Evolutionary conservation across 768 basidiomycete species (phyloP), one percentile per base, ranked within the genome.

Genomic region (Coprinellus micaceus): DNA sequence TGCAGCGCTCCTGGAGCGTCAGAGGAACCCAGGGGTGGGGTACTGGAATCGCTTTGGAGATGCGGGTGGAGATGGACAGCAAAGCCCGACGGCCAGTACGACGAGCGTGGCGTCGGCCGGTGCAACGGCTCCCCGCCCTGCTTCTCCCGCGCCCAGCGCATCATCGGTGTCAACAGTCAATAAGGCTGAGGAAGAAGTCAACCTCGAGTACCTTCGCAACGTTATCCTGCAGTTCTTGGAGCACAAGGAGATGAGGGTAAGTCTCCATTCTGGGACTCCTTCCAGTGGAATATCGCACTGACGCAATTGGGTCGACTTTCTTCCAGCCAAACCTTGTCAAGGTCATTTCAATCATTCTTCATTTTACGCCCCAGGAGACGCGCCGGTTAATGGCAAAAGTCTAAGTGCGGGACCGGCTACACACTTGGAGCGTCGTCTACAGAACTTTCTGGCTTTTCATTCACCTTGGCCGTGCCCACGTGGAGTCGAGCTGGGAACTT

Each of bases 161-260:
- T 26, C 61, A 2, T 64, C 75, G 2, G 60, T 67, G 9, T 22
- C 61, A 2, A 64, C 75, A 2, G 61, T 61, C 10, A 79, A 74
- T 53, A 82, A 81, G 11, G 24, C 29, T 1, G 94, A 98, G 43
- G 95, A 96, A 66, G 96, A 96, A 59, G 82, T 98, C 53, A 98
- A 96, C 65, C 74, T 96, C 7, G 97, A 98, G 72, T 99, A 99
- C 71, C 71, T 99, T 45, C 81, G 97, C 56, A 98, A 98, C 69
- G 90, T 98, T 29, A 93, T 98, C 55, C 70, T 99, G 45, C 97
- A 98, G 69, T 99, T 99, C 75, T 77, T 99, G 49, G 97, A 99
- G 68, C 91, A 98, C 73, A 94, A 96, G 68, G 94, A 98, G 70
- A 98, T 98, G 94, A 81, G 97, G 73, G 94, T 94, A 66, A 68